A percentile compares a stretch with the other conserved stretches of the same genome.
Conservation (phyloP, 1,139 yeast species). For the Geotrichum klebahnii region DNA sequence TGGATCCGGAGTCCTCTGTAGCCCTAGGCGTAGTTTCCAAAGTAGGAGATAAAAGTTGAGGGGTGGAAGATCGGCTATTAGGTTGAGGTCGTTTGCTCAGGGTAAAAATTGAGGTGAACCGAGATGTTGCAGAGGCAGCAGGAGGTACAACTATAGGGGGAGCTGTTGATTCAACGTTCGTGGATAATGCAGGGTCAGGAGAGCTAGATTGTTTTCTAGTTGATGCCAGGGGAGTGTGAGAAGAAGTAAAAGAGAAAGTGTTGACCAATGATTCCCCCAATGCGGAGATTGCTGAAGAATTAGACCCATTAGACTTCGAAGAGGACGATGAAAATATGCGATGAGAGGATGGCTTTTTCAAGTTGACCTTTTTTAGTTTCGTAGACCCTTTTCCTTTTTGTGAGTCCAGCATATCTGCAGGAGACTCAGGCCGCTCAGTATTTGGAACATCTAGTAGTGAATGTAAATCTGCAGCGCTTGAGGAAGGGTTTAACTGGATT, state of each 20-base stretch:
- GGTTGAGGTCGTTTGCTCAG: constrained; percentile 6
- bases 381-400: background rate
- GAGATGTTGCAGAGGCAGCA: constrained; percentile 4
- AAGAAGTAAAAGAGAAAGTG: constrained; percentile 9
- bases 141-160: background rate
- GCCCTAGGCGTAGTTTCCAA: background rate
- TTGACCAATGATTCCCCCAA: constrained; percentile 10
- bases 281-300: background rate
- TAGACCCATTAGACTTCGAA: constrained; percentile 1
- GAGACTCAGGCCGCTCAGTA: background rate
- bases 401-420: background rate
- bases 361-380: background rate
- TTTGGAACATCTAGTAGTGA: background rate
- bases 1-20: background rate
- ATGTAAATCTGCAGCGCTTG: background rate
- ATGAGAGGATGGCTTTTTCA: background rate
- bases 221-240: background rate
- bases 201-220: background rate
- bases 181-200: background rate
- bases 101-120: constrained; percentile 13
- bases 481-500: background rate
- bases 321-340: constrained; percentile 11
- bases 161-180: background rate
- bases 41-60: constrained; percentile 8
- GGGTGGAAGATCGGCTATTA: constrained; percentile 7